Evolutionary conservation across 176 grass and related monocot species (phyloP).

Genomic region (Oryza australiensis): DNA sequence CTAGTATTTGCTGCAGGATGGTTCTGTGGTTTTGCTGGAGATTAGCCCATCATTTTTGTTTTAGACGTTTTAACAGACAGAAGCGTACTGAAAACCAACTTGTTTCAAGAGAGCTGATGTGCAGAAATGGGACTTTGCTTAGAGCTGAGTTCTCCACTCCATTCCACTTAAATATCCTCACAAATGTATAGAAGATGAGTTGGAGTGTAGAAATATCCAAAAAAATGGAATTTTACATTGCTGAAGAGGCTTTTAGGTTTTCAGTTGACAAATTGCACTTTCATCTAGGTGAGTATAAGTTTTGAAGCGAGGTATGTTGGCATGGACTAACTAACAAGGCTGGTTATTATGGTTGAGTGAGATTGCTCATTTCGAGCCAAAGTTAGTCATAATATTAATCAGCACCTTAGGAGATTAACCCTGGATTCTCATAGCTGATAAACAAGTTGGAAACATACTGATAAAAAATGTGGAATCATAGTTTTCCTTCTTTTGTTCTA

Average conservation of each 20-base stretch:
- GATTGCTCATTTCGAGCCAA: not conserved
- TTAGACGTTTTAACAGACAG: not conserved
- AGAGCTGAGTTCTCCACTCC: not conserved
- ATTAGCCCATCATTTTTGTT: slow-evolving; percentile 10
- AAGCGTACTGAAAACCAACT: not conserved
- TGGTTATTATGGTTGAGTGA: not conserved
- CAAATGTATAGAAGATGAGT: not conserved
- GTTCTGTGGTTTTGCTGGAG: slow-evolving; percentile 25
- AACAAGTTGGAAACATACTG: not conserved
- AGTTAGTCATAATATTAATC: not conserved
- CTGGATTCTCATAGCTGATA: slow-evolving; percentile 18
- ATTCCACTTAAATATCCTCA: not conserved
- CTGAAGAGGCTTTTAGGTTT: not conserved
- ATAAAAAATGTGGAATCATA: not conserved
- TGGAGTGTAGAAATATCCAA: not conserved
- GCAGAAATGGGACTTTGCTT: slow-evolving; percentile 14
- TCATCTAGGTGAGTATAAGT: not conserved
- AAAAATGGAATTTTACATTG: not conserved
- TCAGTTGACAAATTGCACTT: not conserved
- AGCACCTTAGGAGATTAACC: not conserved
- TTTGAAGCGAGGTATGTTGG: not conserved
- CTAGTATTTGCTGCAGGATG: slow-evolving; percentile 7
- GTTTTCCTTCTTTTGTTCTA: not conserved
- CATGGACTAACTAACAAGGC: not conserved
- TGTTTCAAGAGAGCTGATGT: not conserved